phyloP scores from a whole-genome alignment of 441 rosid genomes.

The Gossypium armourianum region DNA sequence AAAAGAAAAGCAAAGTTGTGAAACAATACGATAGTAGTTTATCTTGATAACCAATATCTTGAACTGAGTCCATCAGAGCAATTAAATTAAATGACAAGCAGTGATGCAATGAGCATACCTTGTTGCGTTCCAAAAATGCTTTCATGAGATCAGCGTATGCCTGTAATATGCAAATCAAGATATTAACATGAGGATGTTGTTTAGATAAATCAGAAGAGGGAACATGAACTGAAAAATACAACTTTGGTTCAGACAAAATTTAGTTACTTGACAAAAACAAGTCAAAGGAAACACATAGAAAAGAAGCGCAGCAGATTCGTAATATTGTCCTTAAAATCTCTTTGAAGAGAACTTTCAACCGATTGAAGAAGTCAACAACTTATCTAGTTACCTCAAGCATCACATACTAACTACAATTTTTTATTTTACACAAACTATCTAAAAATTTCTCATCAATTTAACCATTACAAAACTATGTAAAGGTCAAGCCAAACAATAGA shows the following conservation, averaged over 20 bases:
- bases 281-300: background rate
- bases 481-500: background rate
- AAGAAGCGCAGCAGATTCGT: background rate
- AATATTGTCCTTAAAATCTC: background rate
- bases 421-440: background rate
- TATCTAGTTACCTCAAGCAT: background rate
- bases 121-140: constrained; percentile 78
- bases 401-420: background rate
- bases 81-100: constrained; percentile 1
- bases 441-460: background rate
- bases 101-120: constrained; percentile 35
- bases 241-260: background rate
- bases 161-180: constrained; percentile 30
- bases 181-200: background rate
- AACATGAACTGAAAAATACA: background rate
- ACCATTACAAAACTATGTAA: background rate
- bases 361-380: background rate
- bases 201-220: background rate
- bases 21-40: background rate
- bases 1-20: background rate
- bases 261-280: background rate
- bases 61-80: constrained; percentile 10
- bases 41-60: background rate
- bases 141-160: constrained; percentile 71
- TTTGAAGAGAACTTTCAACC: background rate